Evolutionary conservation across 2,329 filamentous ascomycete species (phyloP).

Genomic region (Sclerotiophoma versabilis): DNA sequence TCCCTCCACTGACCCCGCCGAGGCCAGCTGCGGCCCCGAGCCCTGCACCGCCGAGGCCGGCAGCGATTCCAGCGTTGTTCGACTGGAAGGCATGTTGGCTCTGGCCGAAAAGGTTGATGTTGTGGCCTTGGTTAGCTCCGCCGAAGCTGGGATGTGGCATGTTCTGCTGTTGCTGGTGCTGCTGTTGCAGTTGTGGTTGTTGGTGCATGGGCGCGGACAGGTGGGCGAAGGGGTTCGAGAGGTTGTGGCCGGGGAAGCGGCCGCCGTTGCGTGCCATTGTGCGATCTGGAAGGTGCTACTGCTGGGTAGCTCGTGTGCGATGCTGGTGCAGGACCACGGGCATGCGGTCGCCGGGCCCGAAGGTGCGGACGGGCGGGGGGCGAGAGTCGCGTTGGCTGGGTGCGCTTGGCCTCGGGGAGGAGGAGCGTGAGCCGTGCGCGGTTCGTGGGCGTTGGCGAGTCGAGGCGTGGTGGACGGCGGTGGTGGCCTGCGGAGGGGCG

Average conservation of each 20-base stretch:
- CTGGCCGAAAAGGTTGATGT: slow-evolving; percentile 63
- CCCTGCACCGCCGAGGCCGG: slow-evolving; percentile 64
- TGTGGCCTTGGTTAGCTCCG: slow-evolving; percentile 62
- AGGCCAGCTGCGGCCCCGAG: slow-evolving; percentile 62
- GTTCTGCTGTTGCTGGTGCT: slow-evolving; percentile 47
- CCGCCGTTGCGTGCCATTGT: slow-evolving; percentile 66
- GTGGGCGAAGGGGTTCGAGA: slow-evolving; percentile 66
- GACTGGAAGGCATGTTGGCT: slow-evolving; percentile 52
- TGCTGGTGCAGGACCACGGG: slow-evolving; percentile 4
- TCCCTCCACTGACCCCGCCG: slow-evolving; percentile 59
- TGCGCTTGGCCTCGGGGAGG: neutral
- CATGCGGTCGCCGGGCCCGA: slow-evolving; percentile 2
- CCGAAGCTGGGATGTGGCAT: slow-evolving; percentile 75
- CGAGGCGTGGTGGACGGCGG: slow-evolving; percentile 1
- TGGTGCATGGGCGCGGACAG: slow-evolving; percentile 58
- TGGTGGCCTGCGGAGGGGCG: slow-evolving; percentile 9
- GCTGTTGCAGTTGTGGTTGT: slow-evolving; percentile 56
- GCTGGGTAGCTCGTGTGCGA: slow-evolving; percentile 24
- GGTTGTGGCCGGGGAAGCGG: slow-evolving; percentile 65
- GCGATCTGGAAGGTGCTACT: slow-evolving; percentile 27
- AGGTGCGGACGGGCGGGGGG: neutral
- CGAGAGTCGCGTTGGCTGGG: neutral
- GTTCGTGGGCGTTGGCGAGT: neutral
- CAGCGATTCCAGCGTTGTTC: slow-evolving; percentile 60
- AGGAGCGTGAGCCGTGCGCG: neutral